These are phyloP conservation scores for Lentinula detonsa DNA, from an alignment of 768 basidiomycete species.

Conservation along the genomic window DNA sequence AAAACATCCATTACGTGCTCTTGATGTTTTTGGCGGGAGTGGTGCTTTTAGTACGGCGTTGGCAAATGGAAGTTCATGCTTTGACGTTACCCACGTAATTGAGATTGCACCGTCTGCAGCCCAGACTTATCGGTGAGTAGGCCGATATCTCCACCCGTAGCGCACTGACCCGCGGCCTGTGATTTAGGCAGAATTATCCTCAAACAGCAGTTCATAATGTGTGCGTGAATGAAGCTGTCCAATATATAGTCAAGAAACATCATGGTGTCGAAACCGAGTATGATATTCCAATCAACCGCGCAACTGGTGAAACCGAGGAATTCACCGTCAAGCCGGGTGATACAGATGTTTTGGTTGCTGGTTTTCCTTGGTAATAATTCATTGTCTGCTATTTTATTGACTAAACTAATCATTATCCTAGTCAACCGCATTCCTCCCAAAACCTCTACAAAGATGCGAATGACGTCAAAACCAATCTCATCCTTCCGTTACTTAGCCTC, in stretches of 20 bases:
- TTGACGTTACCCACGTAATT: constrained; percentile 58
- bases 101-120: constrained; percentile 78
- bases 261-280: constrained; percentile 26
- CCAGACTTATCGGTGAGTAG: constrained; percentile 49
- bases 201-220: constrained; percentile 58
- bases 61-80: constrained; percentile 42
- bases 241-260: constrained; percentile 49
- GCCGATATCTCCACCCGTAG: not conserved
- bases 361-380: constrained; percentile 65
- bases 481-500: constrained; percentile 53
- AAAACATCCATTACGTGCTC: constrained; percentile 20
- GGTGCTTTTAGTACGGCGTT: constrained; percentile 63
- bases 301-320: constrained; percentile 33
- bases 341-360: constrained; percentile 58
- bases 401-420: constrained; percentile 18
- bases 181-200: constrained; percentile 45
- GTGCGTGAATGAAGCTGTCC: constrained; percentile 60
- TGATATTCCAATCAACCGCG: constrained; percentile 33
- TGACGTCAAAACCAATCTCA: constrained; percentile 63
- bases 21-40: constrained; percentile 47
- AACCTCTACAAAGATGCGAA: constrained; percentile 68
- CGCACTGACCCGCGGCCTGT: not conserved
- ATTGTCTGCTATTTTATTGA: not conserved
- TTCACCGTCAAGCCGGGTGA: constrained; percentile 42
- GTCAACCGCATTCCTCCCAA: constrained; percentile 67